Evolutionary conservation across 108 stramenopile species (phyloP).

Genomic region (Stephanodiscus triporus): DNA sequence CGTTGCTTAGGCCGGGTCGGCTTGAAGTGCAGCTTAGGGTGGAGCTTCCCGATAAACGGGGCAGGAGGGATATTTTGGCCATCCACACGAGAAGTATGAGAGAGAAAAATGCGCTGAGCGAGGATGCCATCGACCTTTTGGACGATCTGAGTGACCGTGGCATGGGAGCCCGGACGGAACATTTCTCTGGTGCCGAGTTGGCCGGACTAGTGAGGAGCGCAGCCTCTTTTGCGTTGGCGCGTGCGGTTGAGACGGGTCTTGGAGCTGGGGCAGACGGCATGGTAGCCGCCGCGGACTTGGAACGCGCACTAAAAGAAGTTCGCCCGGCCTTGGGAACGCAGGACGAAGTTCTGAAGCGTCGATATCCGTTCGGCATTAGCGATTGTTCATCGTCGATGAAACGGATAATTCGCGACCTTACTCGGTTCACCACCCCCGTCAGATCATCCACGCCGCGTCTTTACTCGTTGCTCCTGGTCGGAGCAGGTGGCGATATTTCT

Average conservation of each 20-base stretch:
- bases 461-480: conserved; percentile 75
- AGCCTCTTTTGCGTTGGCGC: conserved; percentile 79
- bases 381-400: conserved; percentile 61
- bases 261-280: conserved; percentile 43
- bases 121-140: conserved; percentile 51
- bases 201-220: conserved; percentile 89
- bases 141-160: conserved; percentile 70
- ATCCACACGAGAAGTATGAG: conserved; percentile 91
- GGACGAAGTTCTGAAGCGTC: conserved; percentile 66
- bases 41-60: conserved; percentile 70
- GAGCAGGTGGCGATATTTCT: conserved; percentile 56
- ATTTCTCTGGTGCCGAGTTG: conserved; percentile 91
- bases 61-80: conserved; percentile 78
- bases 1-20: conserved; percentile 83
- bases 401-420: conserved; percentile 64
- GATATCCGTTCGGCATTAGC: conserved; percentile 75
- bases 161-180: conserved; percentile 69
- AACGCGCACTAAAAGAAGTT: conserved; percentile 64
- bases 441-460: conserved; percentile 38
- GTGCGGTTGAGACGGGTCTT: conserved; percentile 49
- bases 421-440: conserved; percentile 60
- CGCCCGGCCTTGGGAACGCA: conserved; percentile 77
- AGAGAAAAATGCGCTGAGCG: conserved; percentile 68
- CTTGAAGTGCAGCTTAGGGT: conserved; percentile 89
- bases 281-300: conserved; percentile 56